Percentiles rank a stretch among this genome's conserved stretches.
Evolutionary conservation across 106 monocot genomes (phyloP).

Genomic region (Amphibolis antarctica): DNA sequence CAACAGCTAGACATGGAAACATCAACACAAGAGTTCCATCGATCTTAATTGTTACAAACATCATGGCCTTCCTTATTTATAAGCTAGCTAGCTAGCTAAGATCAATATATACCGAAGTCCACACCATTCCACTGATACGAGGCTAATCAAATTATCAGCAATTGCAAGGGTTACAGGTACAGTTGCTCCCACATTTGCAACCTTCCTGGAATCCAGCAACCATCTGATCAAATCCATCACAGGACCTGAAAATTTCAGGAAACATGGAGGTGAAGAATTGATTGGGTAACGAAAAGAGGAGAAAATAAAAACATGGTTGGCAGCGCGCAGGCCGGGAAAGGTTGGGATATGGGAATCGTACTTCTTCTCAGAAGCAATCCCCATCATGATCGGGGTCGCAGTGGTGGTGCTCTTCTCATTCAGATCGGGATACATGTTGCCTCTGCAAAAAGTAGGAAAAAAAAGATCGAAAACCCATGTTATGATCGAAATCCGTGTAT

Average conservation of each 20-base stretch:
- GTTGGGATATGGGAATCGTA: slow-evolving; percentile 4
- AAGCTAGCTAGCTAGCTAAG: too few relatives aligned
- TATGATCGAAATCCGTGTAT: too few relatives aligned
- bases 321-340: too few relatives aligned
- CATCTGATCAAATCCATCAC: slow-evolving; percentile 31
- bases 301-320: too few relatives aligned
- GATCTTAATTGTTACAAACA: too few relatives aligned
- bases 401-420: slow-evolving; percentile 32
- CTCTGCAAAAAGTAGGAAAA: slow-evolving; percentile 17
- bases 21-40: too few relatives aligned
- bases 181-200: slow-evolving; percentile 62
- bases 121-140: neutral
- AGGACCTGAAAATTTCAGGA: slow-evolving; percentile 16
- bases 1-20: too few relatives aligned
- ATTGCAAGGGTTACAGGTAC: slow-evolving; percentile 60
- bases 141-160: slow-evolving; percentile 33
- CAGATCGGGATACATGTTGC: slow-evolving; percentile 53
- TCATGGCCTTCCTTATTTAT: too few relatives aligned
- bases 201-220: slow-evolving; percentile 37
- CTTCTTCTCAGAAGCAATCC: slow-evolving; percentile 60
- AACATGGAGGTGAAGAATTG: neutral
- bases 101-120: too few relatives aligned
- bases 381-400: slow-evolving; percentile 40
- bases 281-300: neutral
- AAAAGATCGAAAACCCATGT: too few relatives aligned